Conservation (phyloP, 257 asterid species). For the Solanum piurae region DNA sequence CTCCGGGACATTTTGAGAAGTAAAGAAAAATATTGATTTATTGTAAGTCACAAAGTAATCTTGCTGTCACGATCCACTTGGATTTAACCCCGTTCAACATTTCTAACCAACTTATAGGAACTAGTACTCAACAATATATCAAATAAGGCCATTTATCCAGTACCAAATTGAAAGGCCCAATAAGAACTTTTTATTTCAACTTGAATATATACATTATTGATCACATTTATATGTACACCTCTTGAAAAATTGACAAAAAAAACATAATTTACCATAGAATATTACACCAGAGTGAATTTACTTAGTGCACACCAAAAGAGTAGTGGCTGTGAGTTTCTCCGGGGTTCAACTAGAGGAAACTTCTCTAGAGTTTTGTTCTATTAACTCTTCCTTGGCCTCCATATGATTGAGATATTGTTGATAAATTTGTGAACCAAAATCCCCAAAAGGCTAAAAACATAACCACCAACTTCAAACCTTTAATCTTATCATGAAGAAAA, state of each 20-base stretch:
- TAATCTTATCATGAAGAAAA: slow-evolving; percentile 35
- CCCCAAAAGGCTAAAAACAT: slow-evolving; percentile 70
- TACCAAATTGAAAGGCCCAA: not conserved
- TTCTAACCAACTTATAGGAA: not conserved
- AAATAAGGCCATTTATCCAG: not conserved
- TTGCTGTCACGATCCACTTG: not conserved
- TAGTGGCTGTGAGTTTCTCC: not conserved
- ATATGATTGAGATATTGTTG: not conserved
- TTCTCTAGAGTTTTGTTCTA: not conserved
- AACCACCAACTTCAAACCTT: slow-evolving; percentile 44
- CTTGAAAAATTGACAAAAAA: not conserved
- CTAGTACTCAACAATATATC: not conserved
- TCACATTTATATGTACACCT: not conserved
- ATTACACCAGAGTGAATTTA: not conserved
- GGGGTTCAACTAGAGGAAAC: not conserved
- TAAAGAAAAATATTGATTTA: not conserved
- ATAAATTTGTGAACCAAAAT: slow-evolving; percentile 50
- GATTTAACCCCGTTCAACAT: not conserved
- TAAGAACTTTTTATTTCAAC: not conserved
- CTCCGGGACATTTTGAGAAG: not conserved
- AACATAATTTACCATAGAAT: not conserved
- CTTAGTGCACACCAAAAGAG: not conserved
- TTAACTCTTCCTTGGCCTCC: not conserved
- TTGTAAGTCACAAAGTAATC: not conserved
- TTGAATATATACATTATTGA: not conserved